Base-by-base conservation (phyloP, 768 basidiomycete species). In the Lactarius quietus region DNA sequence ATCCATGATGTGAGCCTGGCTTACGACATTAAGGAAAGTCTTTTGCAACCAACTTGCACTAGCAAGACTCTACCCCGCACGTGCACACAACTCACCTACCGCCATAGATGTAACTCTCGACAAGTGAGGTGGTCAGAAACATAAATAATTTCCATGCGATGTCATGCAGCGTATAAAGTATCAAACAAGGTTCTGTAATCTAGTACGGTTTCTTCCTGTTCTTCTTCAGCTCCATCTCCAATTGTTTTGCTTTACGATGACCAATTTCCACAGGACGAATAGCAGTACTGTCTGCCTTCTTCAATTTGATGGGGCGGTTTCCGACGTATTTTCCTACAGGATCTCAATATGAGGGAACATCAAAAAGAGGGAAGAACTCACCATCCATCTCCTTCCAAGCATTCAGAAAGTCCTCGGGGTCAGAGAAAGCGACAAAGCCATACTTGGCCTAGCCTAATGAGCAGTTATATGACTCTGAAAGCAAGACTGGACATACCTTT, bases 371-470 rank as follows among this genome's bases (percentile, higher is more conserved):
- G 58, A 3, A 45, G 51, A 28, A 74, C 90, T 39, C 70, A 92
- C 95, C 96, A 76, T 98, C 95, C 95, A 97, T 98, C 76, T 98
- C 95, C 75, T 98, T 98, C 96, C 96, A 99, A 20, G 96, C 96
- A 74, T 87, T 95, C 63, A 99, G 75, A 76, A 98, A 98, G 75
- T 99, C 97, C 77, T 99, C 97, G 0, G 97, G 97, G 73, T 98
- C 97, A 52, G 92, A 93, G 77, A 98, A 99, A 1, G 93, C 93
- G 31, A 98, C 93, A 73, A 99, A 99, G 4, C 95, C 97, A 73
- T 88, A 99, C 75, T 93, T 97, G 0, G 96, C 95, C 93, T 96
- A 62, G 2, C 69, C 51, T 36, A 35, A 28, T 69, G 29, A 69
- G 38, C 68, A 59, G 5, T 59, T 38, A 69, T 66, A 45, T 17